Conservation (phyloP, 2,329 filamentous ascomycete genomes). For the Fusarium brachygibbosum region DNA sequence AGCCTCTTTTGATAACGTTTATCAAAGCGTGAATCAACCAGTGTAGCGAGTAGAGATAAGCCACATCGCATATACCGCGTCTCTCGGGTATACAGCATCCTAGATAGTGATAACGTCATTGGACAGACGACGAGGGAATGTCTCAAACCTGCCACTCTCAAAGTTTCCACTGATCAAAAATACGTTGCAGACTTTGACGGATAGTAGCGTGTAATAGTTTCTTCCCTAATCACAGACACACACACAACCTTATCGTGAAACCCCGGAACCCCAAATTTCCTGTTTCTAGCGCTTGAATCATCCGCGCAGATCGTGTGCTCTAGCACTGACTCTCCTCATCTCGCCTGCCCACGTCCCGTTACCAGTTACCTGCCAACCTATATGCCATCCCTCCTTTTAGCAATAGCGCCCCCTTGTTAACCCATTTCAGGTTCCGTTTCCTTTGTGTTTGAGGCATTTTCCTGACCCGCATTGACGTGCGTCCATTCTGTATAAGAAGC, state of each 20-base stretch:
- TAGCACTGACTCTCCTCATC: conserved; percentile 41
- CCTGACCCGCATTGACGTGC: not conserved
- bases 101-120: not conserved
- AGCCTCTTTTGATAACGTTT: not conserved
- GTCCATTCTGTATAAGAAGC: conserved; percentile 29
- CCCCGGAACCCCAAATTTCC: conserved; percentile 17
- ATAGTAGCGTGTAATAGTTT: not conserved
- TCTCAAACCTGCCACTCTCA: conserved; percentile 1
- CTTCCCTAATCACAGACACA: not conserved
- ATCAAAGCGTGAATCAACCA: not conserved
- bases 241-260: conserved; percentile 5
- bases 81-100: not conserved
- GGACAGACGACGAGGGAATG: not conserved
- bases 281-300: conserved; percentile 35
- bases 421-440: not conserved
- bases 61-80: not conserved
- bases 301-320: conserved; percentile 34
- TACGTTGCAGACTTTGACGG: not conserved
- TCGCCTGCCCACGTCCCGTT: conserved; percentile 21
- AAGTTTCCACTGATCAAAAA: not conserved
- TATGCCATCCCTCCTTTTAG: conserved; percentile 1
- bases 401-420: not conserved
- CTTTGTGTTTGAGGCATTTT: conserved; percentile 35
- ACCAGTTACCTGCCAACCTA: conserved; percentile 18
- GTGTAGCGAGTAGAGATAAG: not conserved